phyloP scores from a whole-genome alignment of 805 yeast species.

The Wickerhamomyces tratensis region DNA sequence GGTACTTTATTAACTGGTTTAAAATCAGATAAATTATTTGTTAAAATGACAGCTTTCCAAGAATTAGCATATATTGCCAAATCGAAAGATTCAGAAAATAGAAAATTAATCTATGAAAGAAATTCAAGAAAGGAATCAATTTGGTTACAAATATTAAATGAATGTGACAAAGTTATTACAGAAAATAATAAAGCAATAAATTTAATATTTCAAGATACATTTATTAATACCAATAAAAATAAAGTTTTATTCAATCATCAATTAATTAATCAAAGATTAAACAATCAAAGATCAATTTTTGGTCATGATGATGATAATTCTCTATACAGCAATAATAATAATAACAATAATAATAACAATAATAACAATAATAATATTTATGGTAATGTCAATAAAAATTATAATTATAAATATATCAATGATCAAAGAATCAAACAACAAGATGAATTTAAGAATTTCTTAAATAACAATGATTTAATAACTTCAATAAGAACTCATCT shows the following conservation, averaged over 20 bases:
- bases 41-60: constrained; percentile 62
- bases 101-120: constrained; percentile 45
- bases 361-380: not conserved
- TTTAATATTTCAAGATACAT: constrained; percentile 2
- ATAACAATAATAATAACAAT: too few relatives aligned
- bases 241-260: not conserved
- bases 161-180: constrained; percentile 46
- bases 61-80: constrained; percentile 61
- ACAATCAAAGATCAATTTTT: constrained; percentile 18
- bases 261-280: not conserved
- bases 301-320: constrained; percentile 21
- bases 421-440: not conserved
- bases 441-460: not conserved
- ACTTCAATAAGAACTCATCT: not conserved
- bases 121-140: constrained; percentile 32
- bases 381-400: not conserved
- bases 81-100: constrained; percentile 32
- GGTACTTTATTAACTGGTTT: constrained; percentile 58
- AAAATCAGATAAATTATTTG: constrained; percentile 37
- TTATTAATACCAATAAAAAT: constrained; percentile 10
- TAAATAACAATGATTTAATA: not conserved
- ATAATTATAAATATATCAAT: too few relatives aligned
- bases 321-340: constrained; percentile 1
- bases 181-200: constrained; percentile 35
- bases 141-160: constrained; percentile 55